A percentile compares a stretch with the other conserved stretches of the same genome.
These are phyloP conservation scores for Pseudophaeomoniella oleicola DNA, from an alignment of 2,329 filamentous ascomycete species.

Conservation along the genomic window DNA sequence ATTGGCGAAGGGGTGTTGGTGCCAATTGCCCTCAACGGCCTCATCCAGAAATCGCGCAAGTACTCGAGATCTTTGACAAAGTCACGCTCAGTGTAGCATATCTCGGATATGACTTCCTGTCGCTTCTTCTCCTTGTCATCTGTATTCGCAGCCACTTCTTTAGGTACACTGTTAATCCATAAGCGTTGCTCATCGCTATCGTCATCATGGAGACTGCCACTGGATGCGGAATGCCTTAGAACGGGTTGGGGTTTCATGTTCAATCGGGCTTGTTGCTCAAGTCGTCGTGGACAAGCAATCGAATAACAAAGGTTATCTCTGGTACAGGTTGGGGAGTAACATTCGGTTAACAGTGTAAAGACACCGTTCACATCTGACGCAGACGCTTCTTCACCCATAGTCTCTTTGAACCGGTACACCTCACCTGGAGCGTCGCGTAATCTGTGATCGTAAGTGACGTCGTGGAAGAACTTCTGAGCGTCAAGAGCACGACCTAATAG, in stretches of 20 bases:
- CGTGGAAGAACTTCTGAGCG: conserved; percentile 97
- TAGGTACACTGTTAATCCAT: conserved; percentile 97
- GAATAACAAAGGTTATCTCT: conserved; percentile 93
- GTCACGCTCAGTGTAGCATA: conserved; percentile 97
- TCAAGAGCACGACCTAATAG: conserved; percentile 83
- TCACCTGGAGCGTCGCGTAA: conserved; percentile 87
- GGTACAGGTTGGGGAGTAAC: conserved; percentile 95
- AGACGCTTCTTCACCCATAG: conserved; percentile 65
- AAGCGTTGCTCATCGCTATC: conserved; percentile 92
- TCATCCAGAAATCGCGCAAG: conserved; percentile 95
- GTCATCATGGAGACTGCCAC: conserved; percentile 66
- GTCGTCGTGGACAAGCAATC: conserved; percentile 81
- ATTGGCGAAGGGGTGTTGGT: conserved; percentile 57
- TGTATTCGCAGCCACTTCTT: conserved; percentile 82
- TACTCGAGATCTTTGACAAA: conserved; percentile 99
- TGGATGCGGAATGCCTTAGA: conserved; percentile 56
- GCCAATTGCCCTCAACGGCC: conserved; percentile 61
- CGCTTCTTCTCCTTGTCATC: conserved; percentile 90
- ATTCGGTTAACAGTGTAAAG: conserved; percentile 90
- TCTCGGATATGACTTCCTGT: conserved; percentile 93
- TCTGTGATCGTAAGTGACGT: conserved; percentile 94
- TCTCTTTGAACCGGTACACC: conserved; percentile 94
- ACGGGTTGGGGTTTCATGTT: conserved; percentile 89
- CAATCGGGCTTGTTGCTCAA: conserved; percentile 87
- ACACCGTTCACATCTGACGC: conserved; percentile 82